phyloP scores from a whole-genome alignment of 2,329 filamentous ascomycete genomes.

The Venturiaceae sp. region DNA sequence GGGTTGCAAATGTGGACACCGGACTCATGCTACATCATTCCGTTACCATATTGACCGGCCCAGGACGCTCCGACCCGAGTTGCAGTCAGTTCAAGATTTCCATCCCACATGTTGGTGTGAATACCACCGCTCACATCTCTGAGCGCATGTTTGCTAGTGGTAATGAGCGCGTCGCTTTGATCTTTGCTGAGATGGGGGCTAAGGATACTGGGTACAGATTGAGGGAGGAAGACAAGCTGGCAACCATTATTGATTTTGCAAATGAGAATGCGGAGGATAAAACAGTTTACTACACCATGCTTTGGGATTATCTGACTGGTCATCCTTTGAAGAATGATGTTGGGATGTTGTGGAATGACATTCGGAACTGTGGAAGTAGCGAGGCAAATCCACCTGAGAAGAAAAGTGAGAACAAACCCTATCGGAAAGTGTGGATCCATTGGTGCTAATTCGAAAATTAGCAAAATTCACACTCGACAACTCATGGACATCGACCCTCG shows the following conservation, averaged over 20 bases:
- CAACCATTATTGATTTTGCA: constrained; percentile 6
- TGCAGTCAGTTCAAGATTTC: background rate
- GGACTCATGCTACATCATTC: constrained; percentile 7
- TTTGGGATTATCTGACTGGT: background rate
- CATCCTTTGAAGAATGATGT: constrained; percentile 5
- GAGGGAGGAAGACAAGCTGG: background rate
- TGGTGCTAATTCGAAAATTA: background rate
- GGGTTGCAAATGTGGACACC: constrained; percentile 3
- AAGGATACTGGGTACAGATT: constrained; percentile 7
- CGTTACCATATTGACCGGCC: background rate
- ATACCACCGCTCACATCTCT: background rate
- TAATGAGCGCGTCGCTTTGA: background rate
- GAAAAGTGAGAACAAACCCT: background rate
- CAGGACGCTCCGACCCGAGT: constrained; percentile 3
- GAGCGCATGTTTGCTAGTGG: constrained; percentile 7
- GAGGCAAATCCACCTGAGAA: constrained; percentile 7
- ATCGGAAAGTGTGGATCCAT: background rate
- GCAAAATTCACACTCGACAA: background rate
- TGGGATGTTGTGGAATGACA: constrained; percentile 6
- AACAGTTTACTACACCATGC: constrained; percentile 7
- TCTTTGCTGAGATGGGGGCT: constrained; percentile 2
- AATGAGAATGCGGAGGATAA: constrained; percentile 8
- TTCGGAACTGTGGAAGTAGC: constrained; percentile 7
- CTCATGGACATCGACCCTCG: constrained; percentile 3
- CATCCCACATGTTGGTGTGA: background rate